phyloP scores from a whole-genome alignment of 805 yeast genomes.

The Saccharomyces kudriavzevii region DNA sequence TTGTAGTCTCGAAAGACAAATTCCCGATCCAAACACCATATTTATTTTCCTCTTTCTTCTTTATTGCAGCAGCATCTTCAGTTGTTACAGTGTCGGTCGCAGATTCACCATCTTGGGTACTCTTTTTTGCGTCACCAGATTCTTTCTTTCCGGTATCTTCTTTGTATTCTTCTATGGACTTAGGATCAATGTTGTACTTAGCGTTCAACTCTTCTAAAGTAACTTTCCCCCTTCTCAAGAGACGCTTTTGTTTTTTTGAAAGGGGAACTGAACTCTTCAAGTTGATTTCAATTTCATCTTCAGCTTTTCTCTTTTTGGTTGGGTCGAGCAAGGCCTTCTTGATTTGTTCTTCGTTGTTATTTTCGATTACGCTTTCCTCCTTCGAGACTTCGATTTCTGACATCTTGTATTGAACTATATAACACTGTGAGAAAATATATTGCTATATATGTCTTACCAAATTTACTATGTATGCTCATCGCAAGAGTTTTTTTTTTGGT shows the following conservation, averaged over 20 bases:
- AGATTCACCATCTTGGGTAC: slow-evolving; percentile 22
- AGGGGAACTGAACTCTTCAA: slow-evolving; percentile 67
- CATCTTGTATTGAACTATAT: neutral
- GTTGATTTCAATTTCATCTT: slow-evolving; percentile 60
- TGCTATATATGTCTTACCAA: neutral
- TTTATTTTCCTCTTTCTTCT: slow-evolving; percentile 36
- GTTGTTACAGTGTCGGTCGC: slow-evolving; percentile 13
- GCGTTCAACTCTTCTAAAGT: slow-evolving; percentile 48
- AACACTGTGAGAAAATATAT: neutral
- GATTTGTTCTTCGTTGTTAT: slow-evolving; percentile 23
- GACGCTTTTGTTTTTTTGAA: slow-evolving; percentile 85
- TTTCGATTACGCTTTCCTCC: slow-evolving; percentile 17
- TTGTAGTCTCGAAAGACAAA: slow-evolving; percentile 72
- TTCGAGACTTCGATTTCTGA: slow-evolving; percentile 9
- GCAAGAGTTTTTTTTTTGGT: neutral
- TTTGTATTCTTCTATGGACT: slow-evolving; percentile 30
- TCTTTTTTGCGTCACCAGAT: slow-evolving; percentile 16
- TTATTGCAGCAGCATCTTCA: slow-evolving; percentile 9
- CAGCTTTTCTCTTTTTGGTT: slow-evolving; percentile 32
- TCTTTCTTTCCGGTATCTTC: slow-evolving; percentile 31
- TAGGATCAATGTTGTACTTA: slow-evolving; percentile 33
- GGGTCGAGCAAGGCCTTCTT: slow-evolving; percentile 30
- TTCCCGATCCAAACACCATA: slow-evolving; percentile 94
- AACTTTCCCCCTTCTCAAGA: slow-evolving; percentile 67
- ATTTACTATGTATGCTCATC: neutral